Base-by-base conservation (phyloP, 1,284 basidiomycete species). In the Retiboletus flavoniger region DNA sequence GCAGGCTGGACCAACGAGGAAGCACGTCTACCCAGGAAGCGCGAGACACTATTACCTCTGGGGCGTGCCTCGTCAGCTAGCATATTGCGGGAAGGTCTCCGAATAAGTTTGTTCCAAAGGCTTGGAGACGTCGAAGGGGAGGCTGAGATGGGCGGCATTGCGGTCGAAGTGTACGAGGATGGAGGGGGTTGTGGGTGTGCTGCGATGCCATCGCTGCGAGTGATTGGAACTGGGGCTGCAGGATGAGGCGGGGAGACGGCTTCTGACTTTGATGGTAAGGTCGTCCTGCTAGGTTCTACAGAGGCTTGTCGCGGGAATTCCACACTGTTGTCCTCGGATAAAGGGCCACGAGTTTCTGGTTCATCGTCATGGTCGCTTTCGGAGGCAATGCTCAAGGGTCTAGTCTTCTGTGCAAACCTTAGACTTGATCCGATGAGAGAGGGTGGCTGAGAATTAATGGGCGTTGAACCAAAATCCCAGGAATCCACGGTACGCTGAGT, bases 401-500 rank as follows among this genome's bases (percentile, higher is more conserved):
- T 50, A 8, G 41, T 38, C 13, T 42, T 60, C 13, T 51, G 58
- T 26, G 35, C 17, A 24, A 46, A 45, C 38, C 38, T 56, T 42
- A 55, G 29, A 19, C 34, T 38, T 21, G 47, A 5, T 39, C 45
- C 52, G 6, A 17, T 43, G 6, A 56, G 44, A 24, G 61, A 60
- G 4, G 63, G 28, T 16, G 52, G 11, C n/a, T 46, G 47, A 14
- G 58, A 58, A 24, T 50, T 59, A 3, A 48, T 49, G 39, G 48
- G 47, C 6, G 67, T 61, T 16, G 46, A 49, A 39, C 43, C 21
- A 52, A 70, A 70, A 40, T 70, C 71, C 68, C 68, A 70, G 0
- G 68, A 70, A 38, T 73, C 71, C 26, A 56, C 55, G 29, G 68
- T 70, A 38, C 48, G 53, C 34, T 61, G 69, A 21, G 29, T 53